Conservation (phyloP, 768 basidiomycete genomes). For the Lentinula edodes region DNA sequence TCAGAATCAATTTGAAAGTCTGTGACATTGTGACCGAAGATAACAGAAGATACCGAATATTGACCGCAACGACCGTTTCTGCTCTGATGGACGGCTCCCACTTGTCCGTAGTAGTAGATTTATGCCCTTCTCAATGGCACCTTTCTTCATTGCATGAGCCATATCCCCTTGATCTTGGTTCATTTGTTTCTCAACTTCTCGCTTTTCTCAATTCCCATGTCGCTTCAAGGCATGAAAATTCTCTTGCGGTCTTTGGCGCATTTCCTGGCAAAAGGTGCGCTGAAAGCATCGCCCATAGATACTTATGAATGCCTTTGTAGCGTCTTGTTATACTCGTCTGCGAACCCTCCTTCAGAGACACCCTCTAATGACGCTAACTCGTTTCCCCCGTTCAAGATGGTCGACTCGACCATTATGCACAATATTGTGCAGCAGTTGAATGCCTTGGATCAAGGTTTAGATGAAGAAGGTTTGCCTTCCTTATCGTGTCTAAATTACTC, state of each 20-base stretch:
- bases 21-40: background rate
- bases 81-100: background rate
- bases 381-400: conserved; percentile 77
- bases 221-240: conserved; percentile 86
- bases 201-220: conserved; percentile 93
- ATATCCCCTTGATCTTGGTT: conserved; percentile 54
- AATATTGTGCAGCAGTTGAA: conserved; percentile 62
- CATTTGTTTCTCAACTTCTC: conserved; percentile 81
- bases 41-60: background rate
- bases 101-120: conserved; percentile 60
- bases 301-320: conserved; percentile 30
- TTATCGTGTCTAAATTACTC: conserved; percentile 10
- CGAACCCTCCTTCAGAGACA: conserved; percentile 34
- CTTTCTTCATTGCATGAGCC: conserved; percentile 43
- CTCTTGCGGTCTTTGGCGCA: conserved; percentile 88
- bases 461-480: conserved; percentile 41
- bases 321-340: conserved; percentile 72
- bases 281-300: background rate
- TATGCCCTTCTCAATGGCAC: conserved; percentile 86
- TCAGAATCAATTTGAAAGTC: background rate
- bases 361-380: conserved; percentile 64
- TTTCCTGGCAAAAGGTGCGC: conserved; percentile 75
- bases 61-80: background rate
- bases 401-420: conserved; percentile 62
- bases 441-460: conserved; percentile 25